Evolutionary conservation across 179 eudicot species (phyloP).

Genomic region (Vitellaria paradoxa): DNA sequence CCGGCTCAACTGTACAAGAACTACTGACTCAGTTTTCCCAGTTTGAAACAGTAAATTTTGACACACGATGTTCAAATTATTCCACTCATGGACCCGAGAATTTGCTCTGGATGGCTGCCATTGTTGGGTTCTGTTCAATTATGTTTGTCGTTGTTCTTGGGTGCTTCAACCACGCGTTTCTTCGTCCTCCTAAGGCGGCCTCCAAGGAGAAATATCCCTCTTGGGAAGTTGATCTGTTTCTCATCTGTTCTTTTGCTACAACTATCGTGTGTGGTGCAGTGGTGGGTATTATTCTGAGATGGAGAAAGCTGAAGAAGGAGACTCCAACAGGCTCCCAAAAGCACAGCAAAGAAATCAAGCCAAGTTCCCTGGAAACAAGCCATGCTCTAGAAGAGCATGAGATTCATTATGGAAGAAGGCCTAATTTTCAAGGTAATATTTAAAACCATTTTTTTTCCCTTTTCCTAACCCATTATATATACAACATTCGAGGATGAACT

Average conservation of each 20-base stretch:
- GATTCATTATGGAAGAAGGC: slow-evolving; percentile 63
- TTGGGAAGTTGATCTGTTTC: slow-evolving; percentile 44
- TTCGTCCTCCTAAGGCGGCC: slow-evolving; percentile 26
- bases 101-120: slow-evolving; percentile 41
- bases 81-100: slow-evolving; percentile 38
- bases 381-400: slow-evolving; percentile 42
- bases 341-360: slow-evolving; percentile 22
- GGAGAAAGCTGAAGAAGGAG: slow-evolving; percentile 33
- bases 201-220: slow-evolving; percentile 43
- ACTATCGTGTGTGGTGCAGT: slow-evolving; percentile 37
- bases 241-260: slow-evolving; percentile 52
- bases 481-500: too few species aligned
- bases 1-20: slow-evolving; percentile 37
- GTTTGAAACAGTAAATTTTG: slow-evolving; percentile 27
- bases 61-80: slow-evolving; percentile 24
- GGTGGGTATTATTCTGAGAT: slow-evolving; percentile 34
- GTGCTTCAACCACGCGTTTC: slow-evolving; percentile 45
- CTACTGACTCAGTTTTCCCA: slow-evolving; percentile 41
- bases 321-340: slow-evolving; percentile 15
- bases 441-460: not conserved
- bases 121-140: slow-evolving; percentile 38
- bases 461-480: not conserved
- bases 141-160: slow-evolving; percentile 42
- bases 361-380: slow-evolving; percentile 24
- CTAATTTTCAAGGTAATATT: slow-evolving; percentile 52